A percentile compares a stretch with the other conserved stretches of the same genome.
phyloP scores from a whole-genome alignment of 306 rosid species.

The Bauhinia variegata region DNA sequence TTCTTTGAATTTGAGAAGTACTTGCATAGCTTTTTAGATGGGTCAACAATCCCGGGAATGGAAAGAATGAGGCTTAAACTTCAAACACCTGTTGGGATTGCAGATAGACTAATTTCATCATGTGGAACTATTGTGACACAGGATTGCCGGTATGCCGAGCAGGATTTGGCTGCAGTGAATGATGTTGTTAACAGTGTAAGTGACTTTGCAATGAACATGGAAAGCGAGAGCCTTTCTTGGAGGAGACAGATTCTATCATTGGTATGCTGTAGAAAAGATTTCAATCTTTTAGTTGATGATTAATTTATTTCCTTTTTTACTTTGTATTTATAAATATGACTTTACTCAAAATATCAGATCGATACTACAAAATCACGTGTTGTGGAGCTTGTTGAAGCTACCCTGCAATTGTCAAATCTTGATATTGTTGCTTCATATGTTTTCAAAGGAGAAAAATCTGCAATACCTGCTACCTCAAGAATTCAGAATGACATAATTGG shows the following conservation, averaged over 20 bases:
- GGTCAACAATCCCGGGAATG: slow-evolving; percentile 83
- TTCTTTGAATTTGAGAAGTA: slow-evolving; percentile 74
- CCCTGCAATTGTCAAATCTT: slow-evolving; percentile 77
- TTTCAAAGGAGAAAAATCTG: slow-evolving; percentile 69
- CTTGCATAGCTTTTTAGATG: slow-evolving; percentile 84
- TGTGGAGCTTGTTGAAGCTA: slow-evolving; percentile 72
- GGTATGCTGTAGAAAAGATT: slow-evolving; percentile 52
- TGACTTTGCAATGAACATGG: slow-evolving; percentile 69
- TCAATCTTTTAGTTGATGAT: slow-evolving; percentile 20
- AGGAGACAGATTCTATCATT: slow-evolving; percentile 55
- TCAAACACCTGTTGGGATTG: slow-evolving; percentile 87
- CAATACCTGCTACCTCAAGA: slow-evolving; percentile 69
- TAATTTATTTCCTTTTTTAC: slow-evolving; percentile 5
- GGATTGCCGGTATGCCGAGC: slow-evolving; percentile 71
- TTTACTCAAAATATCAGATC: slow-evolving; percentile 60
- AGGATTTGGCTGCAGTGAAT: slow-evolving; percentile 70
- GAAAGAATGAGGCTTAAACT: slow-evolving; percentile 94
- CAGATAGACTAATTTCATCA: slow-evolving; percentile 74
- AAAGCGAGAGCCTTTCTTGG: slow-evolving; percentile 71
- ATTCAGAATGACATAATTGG: slow-evolving; percentile 80
- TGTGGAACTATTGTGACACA: slow-evolving; percentile 74
- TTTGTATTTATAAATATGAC: slow-evolving; percentile 7
- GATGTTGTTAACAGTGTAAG: slow-evolving; percentile 60
- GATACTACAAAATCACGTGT: slow-evolving; percentile 73
- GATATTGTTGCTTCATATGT: slow-evolving; percentile 72